These are phyloP conservation scores for Nannochloropsis salina DNA, from an alignment of 108 stramenopile genomes.

Conservation along the genomic window DNA sequence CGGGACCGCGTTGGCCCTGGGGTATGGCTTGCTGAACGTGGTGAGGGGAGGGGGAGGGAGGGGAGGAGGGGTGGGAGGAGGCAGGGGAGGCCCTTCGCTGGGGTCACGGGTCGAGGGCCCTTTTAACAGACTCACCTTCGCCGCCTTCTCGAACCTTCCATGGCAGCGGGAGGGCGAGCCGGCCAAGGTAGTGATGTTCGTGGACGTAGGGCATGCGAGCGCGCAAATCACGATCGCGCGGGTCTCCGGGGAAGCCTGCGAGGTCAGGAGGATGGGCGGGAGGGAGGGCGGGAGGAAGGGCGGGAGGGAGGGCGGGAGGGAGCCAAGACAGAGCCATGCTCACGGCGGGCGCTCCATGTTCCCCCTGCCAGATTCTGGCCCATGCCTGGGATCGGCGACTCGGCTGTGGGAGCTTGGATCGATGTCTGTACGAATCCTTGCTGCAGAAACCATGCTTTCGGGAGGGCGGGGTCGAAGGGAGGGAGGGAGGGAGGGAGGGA, in stretches of 20 bases:
- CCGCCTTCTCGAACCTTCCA: not conserved
- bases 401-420: not conserved
- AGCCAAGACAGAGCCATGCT: too few relatives aligned
- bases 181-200: not conserved
- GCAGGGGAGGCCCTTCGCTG: not conserved
- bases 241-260: not conserved
- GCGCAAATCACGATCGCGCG: not conserved
- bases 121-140: not conserved
- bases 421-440: not conserved
- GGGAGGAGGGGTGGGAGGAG: not conserved
- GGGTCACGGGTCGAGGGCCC: not conserved
- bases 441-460: too few relatives aligned
- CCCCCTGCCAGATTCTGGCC: not conserved
- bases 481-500: conserved; percentile 6
- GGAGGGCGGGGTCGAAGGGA: not conserved
- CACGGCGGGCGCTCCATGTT: too few relatives aligned
- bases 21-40: not conserved
- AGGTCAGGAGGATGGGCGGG: not conserved
- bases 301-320: too few relatives aligned
- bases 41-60: not conserved
- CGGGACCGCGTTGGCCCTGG: conserved; percentile 5
- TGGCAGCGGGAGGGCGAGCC: not conserved
- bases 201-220: not conserved
- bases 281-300: not conserved
- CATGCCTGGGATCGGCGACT: conserved; percentile 4